These are phyloP conservation scores for Chrysosporium queenslandicum DNA, from an alignment of 2,329 filamentous ascomycete genomes.

Conservation along the genomic window DNA sequence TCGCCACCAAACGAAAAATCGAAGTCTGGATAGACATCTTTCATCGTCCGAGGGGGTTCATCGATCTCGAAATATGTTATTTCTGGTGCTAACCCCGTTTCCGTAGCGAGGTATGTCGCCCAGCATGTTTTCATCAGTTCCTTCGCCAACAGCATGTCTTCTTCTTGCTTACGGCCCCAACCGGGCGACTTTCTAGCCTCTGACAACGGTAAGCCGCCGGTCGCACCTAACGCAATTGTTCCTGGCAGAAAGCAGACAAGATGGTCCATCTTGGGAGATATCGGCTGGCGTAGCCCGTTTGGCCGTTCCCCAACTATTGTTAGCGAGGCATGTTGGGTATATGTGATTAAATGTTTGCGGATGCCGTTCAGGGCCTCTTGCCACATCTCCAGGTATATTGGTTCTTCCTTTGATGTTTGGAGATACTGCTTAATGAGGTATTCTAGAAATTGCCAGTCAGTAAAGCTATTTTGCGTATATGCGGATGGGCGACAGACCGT, in stretches of 20 bases:
- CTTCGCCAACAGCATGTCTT: slow-evolving; percentile 74
- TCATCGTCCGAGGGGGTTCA: slow-evolving; percentile 49
- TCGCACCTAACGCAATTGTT: slow-evolving; percentile 81
- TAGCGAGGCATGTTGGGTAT: slow-evolving; percentile 67
- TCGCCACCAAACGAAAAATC: slow-evolving; percentile 27
- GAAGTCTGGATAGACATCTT: slow-evolving; percentile 22
- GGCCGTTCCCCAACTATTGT: slow-evolving; percentile 87
- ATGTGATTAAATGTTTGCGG: slow-evolving; percentile 84
- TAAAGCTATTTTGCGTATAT: background rate
- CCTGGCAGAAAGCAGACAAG: slow-evolving; percentile 96
- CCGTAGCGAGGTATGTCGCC: slow-evolving; percentile 89
- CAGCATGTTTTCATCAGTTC: slow-evolving; percentile 96
- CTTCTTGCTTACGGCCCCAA: slow-evolving; percentile 72
- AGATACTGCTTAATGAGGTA: slow-evolving; percentile 98
- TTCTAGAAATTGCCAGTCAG: slow-evolving; percentile 41
- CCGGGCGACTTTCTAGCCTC: slow-evolving; percentile 61
- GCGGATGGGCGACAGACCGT: slow-evolving; percentile 41
- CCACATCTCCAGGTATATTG: slow-evolving; percentile 87
- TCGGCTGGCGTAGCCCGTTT: slow-evolving; percentile 52
- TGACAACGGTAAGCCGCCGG: slow-evolving; percentile 63
- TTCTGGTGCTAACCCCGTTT: slow-evolving; percentile 84
- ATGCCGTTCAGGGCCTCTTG: slow-evolving; percentile 73
- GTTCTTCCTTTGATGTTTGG: slow-evolving; percentile 78
- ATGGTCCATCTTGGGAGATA: slow-evolving; percentile 94
- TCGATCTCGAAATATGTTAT: slow-evolving; percentile 83